phyloP scores from a whole-genome alignment of 2,329 filamentous ascomycete genomes.

The Chaetomiaceae sp. region DNA sequence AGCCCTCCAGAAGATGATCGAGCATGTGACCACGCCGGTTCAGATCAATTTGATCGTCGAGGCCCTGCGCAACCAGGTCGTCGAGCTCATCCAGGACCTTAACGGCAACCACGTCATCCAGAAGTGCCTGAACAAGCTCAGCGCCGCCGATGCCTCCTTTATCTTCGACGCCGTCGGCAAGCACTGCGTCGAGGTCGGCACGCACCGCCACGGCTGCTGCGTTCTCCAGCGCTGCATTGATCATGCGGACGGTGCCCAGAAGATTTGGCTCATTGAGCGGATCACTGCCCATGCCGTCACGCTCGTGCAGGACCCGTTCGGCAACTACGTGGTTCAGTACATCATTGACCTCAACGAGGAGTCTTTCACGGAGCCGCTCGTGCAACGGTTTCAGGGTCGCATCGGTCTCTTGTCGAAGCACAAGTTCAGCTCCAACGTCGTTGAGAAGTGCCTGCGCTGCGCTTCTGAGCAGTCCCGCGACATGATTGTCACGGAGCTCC shows the following conservation, averaged over 20 bases:
- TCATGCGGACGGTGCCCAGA: slow-evolving; percentile 85
- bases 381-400: slow-evolving; percentile 68
- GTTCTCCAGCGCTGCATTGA: slow-evolving; percentile 98
- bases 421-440: slow-evolving; percentile 99
- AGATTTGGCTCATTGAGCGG: slow-evolving; percentile 73
- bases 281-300: slow-evolving; percentile 86
- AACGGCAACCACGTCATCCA: slow-evolving; percentile 99
- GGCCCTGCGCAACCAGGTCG: slow-evolving; percentile 75
- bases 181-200: slow-evolving; percentile 85
- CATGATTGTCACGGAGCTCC: slow-evolving; percentile 78
- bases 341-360: slow-evolving; percentile 91
- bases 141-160: slow-evolving; percentile 78
- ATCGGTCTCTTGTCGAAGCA: slow-evolving; percentile 75
- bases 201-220: slow-evolving; percentile 95
- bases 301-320: slow-evolving; percentile 93
- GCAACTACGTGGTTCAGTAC: slow-evolving; percentile 98
- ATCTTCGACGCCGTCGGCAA: slow-evolving; percentile 91
- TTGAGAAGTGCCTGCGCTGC: slow-evolving; percentile 91
- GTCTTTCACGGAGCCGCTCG: slow-evolving; percentile 82
- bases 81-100: slow-evolving; percentile 91
- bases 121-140: slow-evolving; percentile 95
- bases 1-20: slow-evolving; percentile 98
- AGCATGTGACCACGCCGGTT: slow-evolving; percentile 79
- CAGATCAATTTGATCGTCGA: slow-evolving; percentile 85
- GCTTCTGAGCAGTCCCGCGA: slow-evolving; percentile 68